Conservation (phyloP, 2,329 filamentous ascomycete species). For the Fusarium sororula region DNA sequence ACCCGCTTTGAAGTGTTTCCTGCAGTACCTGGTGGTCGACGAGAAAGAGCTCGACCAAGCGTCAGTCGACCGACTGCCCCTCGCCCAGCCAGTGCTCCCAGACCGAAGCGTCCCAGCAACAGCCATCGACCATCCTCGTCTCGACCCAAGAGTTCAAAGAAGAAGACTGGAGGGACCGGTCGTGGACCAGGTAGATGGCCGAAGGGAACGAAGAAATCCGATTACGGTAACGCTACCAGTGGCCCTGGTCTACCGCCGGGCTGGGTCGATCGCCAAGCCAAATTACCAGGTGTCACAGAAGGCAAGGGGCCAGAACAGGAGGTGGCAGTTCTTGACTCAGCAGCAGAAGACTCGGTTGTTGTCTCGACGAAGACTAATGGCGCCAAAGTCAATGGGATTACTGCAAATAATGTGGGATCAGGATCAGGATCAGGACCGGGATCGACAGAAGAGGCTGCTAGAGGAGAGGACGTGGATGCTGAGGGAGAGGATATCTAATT, state of each 20-base stretch:
- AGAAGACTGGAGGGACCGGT: conserved; percentile 70
- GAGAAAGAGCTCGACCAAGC: conserved; percentile 56
- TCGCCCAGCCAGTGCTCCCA: conserved; percentile 48
- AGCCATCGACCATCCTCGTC: conserved; percentile 46
- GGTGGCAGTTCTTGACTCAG: conserved; percentile 30
- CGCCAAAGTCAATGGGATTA: conserved; percentile 26
- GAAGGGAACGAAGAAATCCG: conserved; percentile 73
- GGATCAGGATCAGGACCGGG: not conserved
- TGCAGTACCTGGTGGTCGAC: conserved; percentile 62
- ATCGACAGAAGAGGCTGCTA: conserved; percentile 14
- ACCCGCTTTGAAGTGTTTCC: conserved; percentile 83
- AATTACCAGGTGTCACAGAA: conserved; percentile 23
- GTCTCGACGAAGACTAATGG: conserved; percentile 40
- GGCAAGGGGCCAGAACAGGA: conserved; percentile 23
- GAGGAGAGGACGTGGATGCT: conserved; percentile 46
- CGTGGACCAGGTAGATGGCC: conserved; percentile 73
- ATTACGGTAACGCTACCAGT: conserved; percentile 73
- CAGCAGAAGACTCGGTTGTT: conserved; percentile 48
- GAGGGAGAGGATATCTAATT: conserved; percentile 48
- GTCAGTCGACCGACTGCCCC: conserved; percentile 51
- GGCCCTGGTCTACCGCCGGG: conserved; percentile 70
- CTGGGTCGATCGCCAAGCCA: conserved; percentile 54
- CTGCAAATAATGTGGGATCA: conserved; percentile 2
- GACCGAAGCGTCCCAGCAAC: conserved; percentile 51
- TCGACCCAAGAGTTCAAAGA: conserved; percentile 50